A percentile compares a stretch with the other conserved stretches of the same genome.
These are phyloP conservation scores for Stenocarpella maydis DNA, from an alignment of 2,329 filamentous ascomycete genomes.

Conservation along the genomic window DNA sequence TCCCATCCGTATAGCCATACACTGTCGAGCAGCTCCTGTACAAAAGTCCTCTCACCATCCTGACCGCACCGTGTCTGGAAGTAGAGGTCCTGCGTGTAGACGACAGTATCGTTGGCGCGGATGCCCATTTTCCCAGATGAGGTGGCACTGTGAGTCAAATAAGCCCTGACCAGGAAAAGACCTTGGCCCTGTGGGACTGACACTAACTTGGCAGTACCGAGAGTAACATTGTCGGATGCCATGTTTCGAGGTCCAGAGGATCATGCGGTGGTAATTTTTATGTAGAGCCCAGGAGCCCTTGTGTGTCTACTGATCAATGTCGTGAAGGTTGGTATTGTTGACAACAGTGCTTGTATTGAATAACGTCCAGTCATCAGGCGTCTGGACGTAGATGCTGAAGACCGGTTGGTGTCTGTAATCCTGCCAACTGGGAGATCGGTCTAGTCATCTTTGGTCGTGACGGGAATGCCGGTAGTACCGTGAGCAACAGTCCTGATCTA, in stretches of 20 bases:
- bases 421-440: conserved; percentile 38
- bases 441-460: conserved; percentile 37
- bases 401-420: conserved; percentile 36
- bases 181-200: conserved; percentile 43
- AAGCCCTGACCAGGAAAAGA: conserved; percentile 56
- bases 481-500: conserved; percentile 34
- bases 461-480: conserved; percentile 17
- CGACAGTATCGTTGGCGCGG: conserved; percentile 48
- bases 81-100: conserved; percentile 48
- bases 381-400: conserved; percentile 37
- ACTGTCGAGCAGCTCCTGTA: conserved; percentile 41
- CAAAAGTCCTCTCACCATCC: conserved; percentile 39
- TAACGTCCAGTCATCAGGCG: conserved; percentile 6
- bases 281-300: conserved; percentile 49
- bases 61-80: conserved; percentile 44
- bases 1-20: conserved; percentile 37
- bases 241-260: conserved; percentile 55
- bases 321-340: neutral
- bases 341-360: conserved; percentile 16
- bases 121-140: conserved; percentile 55
- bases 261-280: conserved; percentile 54
- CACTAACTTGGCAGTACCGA: conserved; percentile 50
- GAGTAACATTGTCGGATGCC: conserved; percentile 40
- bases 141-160: conserved; percentile 59
- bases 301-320: conserved; percentile 45